Evolutionary conservation across 177 flowering plant genomes (phyloP).

Genomic region (Tripterygium wilfordii): DNA sequence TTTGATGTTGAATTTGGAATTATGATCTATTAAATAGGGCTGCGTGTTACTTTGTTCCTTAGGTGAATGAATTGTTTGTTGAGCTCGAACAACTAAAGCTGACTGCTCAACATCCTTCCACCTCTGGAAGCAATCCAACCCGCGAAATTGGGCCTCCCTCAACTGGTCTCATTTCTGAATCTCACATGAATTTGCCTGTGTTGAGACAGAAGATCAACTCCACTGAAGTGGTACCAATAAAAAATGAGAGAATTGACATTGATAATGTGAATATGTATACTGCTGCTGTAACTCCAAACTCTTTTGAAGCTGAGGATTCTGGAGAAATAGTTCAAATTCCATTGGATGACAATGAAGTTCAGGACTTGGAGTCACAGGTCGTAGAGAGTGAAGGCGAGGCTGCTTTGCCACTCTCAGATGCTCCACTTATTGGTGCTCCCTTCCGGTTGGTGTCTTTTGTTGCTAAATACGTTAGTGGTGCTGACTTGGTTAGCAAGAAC

Average conservation of each 20-base stretch:
- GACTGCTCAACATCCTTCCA: constrained; percentile 17
- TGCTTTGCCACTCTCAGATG: constrained; percentile 61
- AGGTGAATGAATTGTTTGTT: constrained; percentile 64
- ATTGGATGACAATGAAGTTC: constrained; percentile 44
- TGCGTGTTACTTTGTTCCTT: too few relatives aligned
- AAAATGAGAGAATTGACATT: too few relatives aligned
- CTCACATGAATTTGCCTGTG: constrained; percentile 10
- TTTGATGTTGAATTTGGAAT: too few relatives aligned
- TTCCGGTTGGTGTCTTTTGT: constrained; percentile 78
- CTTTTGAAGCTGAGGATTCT: constrained; percentile 23
- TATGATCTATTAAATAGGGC: too few relatives aligned
- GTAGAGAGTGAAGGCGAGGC: constrained; percentile 16
- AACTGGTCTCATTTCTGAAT: constrained; percentile 13
- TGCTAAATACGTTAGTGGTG: constrained; percentile 90
- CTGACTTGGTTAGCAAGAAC: constrained; percentile 66
- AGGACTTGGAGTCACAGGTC: constrained; percentile 24
- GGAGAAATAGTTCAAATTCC: constrained; percentile 73
- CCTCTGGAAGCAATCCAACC: not conserved
- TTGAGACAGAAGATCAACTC: constrained; percentile 14
- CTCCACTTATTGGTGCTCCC: constrained; percentile 94
- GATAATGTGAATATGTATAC: too few relatives aligned
- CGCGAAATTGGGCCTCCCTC: too few relatives aligned
- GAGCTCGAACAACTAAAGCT: constrained; percentile 31
- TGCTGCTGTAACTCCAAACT: constrained; percentile 2
- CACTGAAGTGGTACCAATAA: constrained; percentile 11